Evolutionary conservation across 129 eudicot genomes (phyloP), one percentile per base, ranked within the genome.

Genomic region (Cynara cardunculus): DNA sequence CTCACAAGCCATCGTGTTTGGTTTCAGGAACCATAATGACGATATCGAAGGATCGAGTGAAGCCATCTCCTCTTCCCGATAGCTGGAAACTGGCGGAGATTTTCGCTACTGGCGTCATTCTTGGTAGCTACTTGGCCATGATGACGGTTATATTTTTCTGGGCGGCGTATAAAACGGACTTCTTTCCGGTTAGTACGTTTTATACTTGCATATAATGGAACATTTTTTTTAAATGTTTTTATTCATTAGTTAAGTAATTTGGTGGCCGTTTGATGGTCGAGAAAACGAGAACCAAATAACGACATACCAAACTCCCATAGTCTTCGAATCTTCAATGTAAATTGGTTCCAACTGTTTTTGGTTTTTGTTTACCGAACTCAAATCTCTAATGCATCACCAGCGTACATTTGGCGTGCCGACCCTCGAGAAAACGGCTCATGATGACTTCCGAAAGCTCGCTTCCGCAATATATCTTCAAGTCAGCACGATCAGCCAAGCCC

Each of bases 401-500:
- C 86, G 89, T 65, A 70, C 77, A 13, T 96, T 96, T 85, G 99
- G 99, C 7, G 99, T 96, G 31, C 76, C 97, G 7, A 91, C 94
- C 37, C 94, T 96, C 8, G 97, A 96, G 81, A 93, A 91, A 80
- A 87, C 93, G 5, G 94, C 98, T 19, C 90, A 71, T 72, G 92
- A 89, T 69, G 93, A 88, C 82, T 88, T 88, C 66, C 75, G 94
- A 73, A 96, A 96, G 92, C 97, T 96, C 71, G 99, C 99, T 18
- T 93, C 99, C 6, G 99, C 99, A 2, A 84, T 96, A 73, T 96
- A 96, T 76, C 99, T 96, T 83, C 99, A 96, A 93, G 99, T 96
- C 86, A 96, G 99, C 86, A 96, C 95, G 25, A 87, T 96, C 66
- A 96, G 99, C 31, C 99, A 96, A 84, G 99, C 99, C 39, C 93